Base-by-base conservation (phyloP, 2,329 filamentous ascomycete genomes). In the Malbranchea zuffiana region DNA sequence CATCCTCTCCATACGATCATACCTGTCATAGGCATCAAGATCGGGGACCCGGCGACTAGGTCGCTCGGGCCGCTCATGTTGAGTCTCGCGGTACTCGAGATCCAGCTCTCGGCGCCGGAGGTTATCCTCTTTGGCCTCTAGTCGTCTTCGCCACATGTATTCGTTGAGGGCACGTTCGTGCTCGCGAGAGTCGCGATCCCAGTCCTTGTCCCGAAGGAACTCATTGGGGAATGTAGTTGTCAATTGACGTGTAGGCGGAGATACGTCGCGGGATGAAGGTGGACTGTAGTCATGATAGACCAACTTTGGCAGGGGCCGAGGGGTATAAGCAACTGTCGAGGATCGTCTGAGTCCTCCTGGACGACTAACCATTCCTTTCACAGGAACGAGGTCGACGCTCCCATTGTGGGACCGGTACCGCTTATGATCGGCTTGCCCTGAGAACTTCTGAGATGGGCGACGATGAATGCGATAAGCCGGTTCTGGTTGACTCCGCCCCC, bases 401-500 rank as follows among this genome's bases (percentile, higher is more conserved):
- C 40, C 46, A 17, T 34, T 32, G 4, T 30, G 32, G 29, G 53
- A 51, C 20, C 35, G 40, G 24, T 35, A 27, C n/a, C n/a, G 27
- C 28, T 42, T 43, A 16, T 20, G 24, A 16, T 19, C 24, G 28
- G n/a, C 28, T 20, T 21, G 24, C 8, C 17, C 19, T 21, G 31
- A 25, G 24, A 41, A 25, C 26, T 47, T 41, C 16, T 40, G 10
- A 39, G 38, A 21, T 41, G 47, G 53, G 6, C 52, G 52, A 31
- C 44, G 47, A 34, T 56, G 54, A 5, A 35, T 45, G 19, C 54
- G 53, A 40, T 55, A 53, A 6, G 30, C 27, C 12, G 33, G 34
- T 7, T 45, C 41, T n/a, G 36, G 38, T 3, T 35, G 43, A 27
- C 42, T 38, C 4, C 50, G 44, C 8, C 29, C 32, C 12, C 44